phyloP scores from a whole-genome alignment of 2,329 filamentous ascomycete species.

The Annulohypoxylon truncatum region DNA sequence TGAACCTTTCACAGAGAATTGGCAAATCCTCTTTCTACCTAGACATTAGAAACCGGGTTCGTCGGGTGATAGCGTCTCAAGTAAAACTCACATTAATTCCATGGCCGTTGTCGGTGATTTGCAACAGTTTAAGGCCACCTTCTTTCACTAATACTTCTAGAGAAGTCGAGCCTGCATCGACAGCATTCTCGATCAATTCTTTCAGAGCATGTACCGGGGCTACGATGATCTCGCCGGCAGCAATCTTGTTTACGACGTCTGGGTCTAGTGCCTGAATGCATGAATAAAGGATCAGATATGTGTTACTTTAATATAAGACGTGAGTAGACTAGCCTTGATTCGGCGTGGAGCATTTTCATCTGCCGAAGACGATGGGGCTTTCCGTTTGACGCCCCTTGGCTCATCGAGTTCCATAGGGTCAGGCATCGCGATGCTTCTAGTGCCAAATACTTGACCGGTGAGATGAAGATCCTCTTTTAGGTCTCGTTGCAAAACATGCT shows the following conservation, averaged over 20 bases:
- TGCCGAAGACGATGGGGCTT: constrained; percentile 55
- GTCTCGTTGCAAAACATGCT: neutral
- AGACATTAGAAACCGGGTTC: constrained; percentile 38
- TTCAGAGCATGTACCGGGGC: constrained; percentile 96
- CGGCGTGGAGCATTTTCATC: constrained; percentile 53
- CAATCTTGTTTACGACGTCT: constrained; percentile 98
- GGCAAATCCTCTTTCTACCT: constrained; percentile 85
- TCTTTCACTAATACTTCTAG: constrained; percentile 95
- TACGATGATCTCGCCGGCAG: constrained; percentile 97
- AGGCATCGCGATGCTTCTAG: constrained; percentile 38
- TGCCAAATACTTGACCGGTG: neutral
- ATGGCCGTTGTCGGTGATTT: constrained; percentile 97
- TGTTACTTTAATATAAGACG: neutral
- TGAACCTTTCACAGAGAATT: constrained; percentile 95
- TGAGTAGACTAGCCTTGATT: constrained; percentile 58
- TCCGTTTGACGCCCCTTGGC: constrained; percentile 61
- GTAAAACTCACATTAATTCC: constrained; percentile 81
- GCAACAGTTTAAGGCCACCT: constrained; percentile 91
- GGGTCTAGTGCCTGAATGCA: constrained; percentile 78
- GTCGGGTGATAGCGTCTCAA: neutral
- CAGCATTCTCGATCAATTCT: constrained; percentile 95
- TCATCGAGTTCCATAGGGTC: constrained; percentile 60
- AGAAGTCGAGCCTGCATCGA: constrained; percentile 94
- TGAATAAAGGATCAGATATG: constrained; percentile 33
- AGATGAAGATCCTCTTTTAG: constrained; percentile 9